A percentile compares a stretch with the other conserved stretches of the same genome.
phyloP scores from a whole-genome alignment of 352 stramenopile species.

The Pythium myriotylum region DNA sequence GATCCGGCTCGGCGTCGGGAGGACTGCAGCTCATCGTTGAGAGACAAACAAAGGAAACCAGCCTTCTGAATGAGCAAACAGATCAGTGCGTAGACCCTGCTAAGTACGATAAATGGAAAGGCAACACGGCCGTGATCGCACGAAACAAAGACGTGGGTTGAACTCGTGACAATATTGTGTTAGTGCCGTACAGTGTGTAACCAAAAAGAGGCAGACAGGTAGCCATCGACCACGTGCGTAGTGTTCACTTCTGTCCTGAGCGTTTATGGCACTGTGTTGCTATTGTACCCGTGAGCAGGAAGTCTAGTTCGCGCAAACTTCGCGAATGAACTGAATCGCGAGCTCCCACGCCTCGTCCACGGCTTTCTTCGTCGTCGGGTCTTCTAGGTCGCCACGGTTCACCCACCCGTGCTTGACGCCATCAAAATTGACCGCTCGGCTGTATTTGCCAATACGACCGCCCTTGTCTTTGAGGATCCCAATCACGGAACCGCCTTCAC shows the following conservation, averaged over 20 bases:
- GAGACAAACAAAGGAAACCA: no score
- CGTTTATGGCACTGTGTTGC: no score
- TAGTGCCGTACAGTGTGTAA: no score
- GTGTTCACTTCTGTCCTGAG: no score
- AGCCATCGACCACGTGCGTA: no score
- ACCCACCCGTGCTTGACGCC: constrained; percentile 53
- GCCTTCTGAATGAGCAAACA: constrained; percentile 4
- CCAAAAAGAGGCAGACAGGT: no score
- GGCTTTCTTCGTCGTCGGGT: constrained; percentile 30
- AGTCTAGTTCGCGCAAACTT: neutral
- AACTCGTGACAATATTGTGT: no score
- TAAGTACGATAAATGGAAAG: no score
- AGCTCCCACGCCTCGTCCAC: constrained; percentile 42
- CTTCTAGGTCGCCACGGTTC: constrained; percentile 46
- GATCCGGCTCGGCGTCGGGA: constrained; percentile 24
- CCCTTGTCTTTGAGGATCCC: neutral
- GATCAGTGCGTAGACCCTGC: no score
- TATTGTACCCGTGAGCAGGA: no score
- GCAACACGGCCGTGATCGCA: no score
- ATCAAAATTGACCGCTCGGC: constrained; percentile 39
- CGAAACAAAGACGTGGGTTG: no score
- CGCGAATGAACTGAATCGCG: neutral
- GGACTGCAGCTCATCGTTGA: constrained; percentile 45
- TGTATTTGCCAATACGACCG: neutral
- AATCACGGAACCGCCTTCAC: constrained; percentile 40